A percentile compares a stretch with the other conserved stretches of the same genome.
phyloP scores from a whole-genome alignment of 208 protist genomes.

The Strigomonas galati region DNA sequence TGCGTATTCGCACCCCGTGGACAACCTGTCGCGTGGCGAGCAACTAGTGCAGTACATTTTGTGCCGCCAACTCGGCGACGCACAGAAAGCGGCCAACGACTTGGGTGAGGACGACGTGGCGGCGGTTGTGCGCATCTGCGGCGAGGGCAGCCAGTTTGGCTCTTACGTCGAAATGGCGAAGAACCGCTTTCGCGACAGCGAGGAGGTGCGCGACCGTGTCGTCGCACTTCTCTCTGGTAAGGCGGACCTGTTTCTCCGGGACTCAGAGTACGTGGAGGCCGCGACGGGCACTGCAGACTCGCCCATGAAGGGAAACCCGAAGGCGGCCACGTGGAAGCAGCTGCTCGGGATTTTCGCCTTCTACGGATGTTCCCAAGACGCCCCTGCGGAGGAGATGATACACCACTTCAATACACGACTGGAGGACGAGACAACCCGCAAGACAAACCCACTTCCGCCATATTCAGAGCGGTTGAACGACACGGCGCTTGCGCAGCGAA shows the following conservation, averaged over 20 bases:
- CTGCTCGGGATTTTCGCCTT: conserved; percentile 85
- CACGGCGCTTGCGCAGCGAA: conserved; percentile 30
- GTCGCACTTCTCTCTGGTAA: conserved; percentile 77
- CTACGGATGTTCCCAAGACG: conserved; percentile 81
- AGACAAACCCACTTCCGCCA: conserved; percentile 57
- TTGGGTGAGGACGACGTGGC: conserved; percentile 56
- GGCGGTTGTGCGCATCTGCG: conserved; percentile 72
- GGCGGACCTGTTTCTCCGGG: conserved; percentile 76
- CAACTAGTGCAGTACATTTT: conserved; percentile 76
- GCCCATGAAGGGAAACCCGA: conserved; percentile 24
- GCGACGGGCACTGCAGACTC: conserved; percentile 3
- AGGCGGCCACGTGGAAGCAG: conserved; percentile 87
- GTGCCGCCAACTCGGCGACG: conserved; percentile 69
- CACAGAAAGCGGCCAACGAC: conserved; percentile 35
- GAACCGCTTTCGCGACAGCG: conserved; percentile 34
- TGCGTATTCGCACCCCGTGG: conserved; percentile 14
- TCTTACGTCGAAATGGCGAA: conserved; percentile 63
- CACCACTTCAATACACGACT: conserved; percentile 63
- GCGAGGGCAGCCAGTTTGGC: conserved; percentile 84
- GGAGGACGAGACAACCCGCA: conserved; percentile 35
- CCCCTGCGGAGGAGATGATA: conserved; percentile 76
- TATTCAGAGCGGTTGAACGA: conserved; percentile 60
- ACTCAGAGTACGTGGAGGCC: conserved; percentile 44
- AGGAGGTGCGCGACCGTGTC: conserved; percentile 62
- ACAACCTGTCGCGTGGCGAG: conserved; percentile 28